Evolutionary conservation across 2,329 filamentous ascomycete genomes (phyloP).

Genomic region (Verticillium klebahnii): DNA sequence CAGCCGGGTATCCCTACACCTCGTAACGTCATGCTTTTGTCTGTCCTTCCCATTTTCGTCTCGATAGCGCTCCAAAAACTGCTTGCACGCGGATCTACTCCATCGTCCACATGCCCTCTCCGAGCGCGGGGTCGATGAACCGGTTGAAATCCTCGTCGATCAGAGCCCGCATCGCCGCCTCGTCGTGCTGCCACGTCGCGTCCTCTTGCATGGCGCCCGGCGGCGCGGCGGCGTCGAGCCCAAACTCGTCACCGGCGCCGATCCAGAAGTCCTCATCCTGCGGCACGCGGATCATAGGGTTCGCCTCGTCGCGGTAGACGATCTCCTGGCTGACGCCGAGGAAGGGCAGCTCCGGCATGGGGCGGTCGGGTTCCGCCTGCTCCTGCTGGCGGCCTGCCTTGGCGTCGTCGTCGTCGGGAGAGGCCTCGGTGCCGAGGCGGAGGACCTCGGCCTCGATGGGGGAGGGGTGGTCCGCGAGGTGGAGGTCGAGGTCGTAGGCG

Average conservation of each 20-base stretch:
- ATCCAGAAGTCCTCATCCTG: conserved; percentile 20
- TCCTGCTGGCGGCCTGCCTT: not conserved
- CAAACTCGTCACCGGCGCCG: conserved; percentile 26
- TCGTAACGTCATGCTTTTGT: not conserved
- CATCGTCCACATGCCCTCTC: not conserved
- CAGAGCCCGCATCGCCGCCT: conserved; percentile 37
- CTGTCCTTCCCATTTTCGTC: not conserved
- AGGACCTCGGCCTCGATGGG: conserved; percentile 11
- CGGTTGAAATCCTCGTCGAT: conserved; percentile 13
- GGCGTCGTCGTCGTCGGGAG: not conserved
- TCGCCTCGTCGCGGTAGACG: conserved; percentile 2
- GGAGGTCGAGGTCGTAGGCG: conserved; percentile 43
- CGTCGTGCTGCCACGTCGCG: conserved; percentile 39
- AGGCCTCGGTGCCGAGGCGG: conserved; percentile 13
- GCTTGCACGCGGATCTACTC: not conserved
- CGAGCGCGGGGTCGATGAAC: conserved; percentile 12
- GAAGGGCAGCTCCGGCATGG: conserved; percentile 12
- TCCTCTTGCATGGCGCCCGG: conserved; percentile 14
- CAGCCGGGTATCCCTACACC: conserved; percentile 2
- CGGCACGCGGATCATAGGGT: conserved; percentile 2
- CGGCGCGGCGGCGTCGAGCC: not conserved
- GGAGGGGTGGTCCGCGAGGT: conserved; percentile 29
- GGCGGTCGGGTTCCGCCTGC: not conserved
- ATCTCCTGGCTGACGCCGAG: conserved; percentile 9
- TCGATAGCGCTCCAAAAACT: not conserved